Conservation (phyloP, 306 rosid species). For the Cicer bijugum region DNA sequence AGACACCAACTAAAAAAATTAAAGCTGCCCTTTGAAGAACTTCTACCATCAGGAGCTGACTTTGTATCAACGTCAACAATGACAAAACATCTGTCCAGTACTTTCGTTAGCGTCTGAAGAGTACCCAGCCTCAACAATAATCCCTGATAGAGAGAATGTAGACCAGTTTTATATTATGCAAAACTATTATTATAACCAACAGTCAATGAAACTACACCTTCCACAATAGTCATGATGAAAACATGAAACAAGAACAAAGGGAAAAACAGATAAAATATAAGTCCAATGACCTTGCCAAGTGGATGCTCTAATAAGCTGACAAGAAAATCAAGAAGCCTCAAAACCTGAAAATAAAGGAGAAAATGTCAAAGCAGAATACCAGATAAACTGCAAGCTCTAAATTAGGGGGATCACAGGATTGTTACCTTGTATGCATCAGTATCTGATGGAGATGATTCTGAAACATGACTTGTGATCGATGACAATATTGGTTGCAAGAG, state of each 20-base stretch:
- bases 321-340: conserved; percentile 90
- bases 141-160: conserved; percentile 55
- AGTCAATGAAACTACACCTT: conserved; percentile 19
- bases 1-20: conserved; percentile 68
- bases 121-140: conserved; percentile 67
- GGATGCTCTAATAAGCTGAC: conserved; percentile 92
- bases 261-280: conserved; percentile 12
- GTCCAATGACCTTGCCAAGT: conserved; percentile 67
- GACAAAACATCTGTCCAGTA: conserved; percentile 65
- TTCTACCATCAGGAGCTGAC: conserved; percentile 57
- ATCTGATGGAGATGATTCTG: conserved; percentile 65
- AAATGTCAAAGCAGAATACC: conserved; percentile 39
- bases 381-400: conserved; percentile 25
- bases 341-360: conserved; percentile 63
- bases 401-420: conserved; percentile 28
- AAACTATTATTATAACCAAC: conserved; percentile 7
- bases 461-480: conserved; percentile 59
- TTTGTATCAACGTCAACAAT: conserved; percentile 59
- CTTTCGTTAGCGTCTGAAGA: conserved; percentile 64
- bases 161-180: conserved; percentile 4
- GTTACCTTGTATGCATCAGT: conserved; percentile 75
- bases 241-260: conserved; percentile 34
- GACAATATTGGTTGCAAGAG: conserved; percentile 73
- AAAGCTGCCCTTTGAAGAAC: conserved; percentile 53
- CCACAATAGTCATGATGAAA: conserved; percentile 21